Evolutionary conservation across 805 yeast species (phyloP), one percentile per base, ranked within the genome.

Genomic region (Zygosaccharomyces rouxii): DNA sequence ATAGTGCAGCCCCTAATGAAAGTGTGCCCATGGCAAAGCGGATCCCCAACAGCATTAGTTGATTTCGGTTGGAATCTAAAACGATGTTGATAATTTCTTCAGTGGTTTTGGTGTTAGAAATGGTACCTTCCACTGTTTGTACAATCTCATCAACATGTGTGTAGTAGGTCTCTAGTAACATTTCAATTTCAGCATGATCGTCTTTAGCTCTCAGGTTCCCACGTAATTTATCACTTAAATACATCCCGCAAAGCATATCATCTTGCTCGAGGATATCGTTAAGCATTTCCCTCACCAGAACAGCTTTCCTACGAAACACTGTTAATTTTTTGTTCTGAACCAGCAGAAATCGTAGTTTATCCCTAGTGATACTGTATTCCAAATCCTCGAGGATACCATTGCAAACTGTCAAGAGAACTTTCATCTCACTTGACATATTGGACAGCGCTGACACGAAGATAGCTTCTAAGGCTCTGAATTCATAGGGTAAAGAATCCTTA

Each of bases 81-180:
- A 94, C 85, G 55, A 94, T 90, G 60, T 89, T 89, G 51, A 90
- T 89, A 59, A 94, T 89, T 65, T 94, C 99, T 65, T 94, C 98
- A 0, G 97, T 90, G 18, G 96, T 87, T 54, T 80, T 80, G 47
- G 94, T 92, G 63, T 92, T 90, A n/a, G 86, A 78, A 28, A 81
- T 77, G 31, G 87, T 70, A 55, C 79, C 86, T 53, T 84, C 94
- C 18, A 84, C 85, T 3, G 86, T 86, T 64, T 94, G 98, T 2
- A 92, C 97, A 53, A 94, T 86, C 59, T 95, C 97, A 69, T 92
- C 98, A 50, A 87, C 79, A 47, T 92, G 95, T 45, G 84, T 84
- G 58, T 87, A 89, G 71, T 94, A 94, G 1, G 95, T 84, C 62
- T 94, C 99, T 21, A 94, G 68, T 44, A 94, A 73, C 73, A 94